Conservation (phyloP, 1,284 basidiomycete genomes). For the Spongispora temasekensis region DNA sequence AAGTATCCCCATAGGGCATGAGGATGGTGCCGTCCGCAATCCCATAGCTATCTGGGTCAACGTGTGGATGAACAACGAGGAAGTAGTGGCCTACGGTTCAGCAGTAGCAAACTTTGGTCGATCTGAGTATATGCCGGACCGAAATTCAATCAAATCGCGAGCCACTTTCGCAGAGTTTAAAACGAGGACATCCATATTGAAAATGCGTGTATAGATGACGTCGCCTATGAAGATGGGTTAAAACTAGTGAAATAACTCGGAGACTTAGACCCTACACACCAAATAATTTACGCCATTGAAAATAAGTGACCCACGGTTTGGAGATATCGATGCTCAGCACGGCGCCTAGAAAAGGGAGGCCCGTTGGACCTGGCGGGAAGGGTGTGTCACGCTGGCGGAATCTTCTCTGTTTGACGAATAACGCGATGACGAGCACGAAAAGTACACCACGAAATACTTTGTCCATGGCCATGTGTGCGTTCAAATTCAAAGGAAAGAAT, state of each 20-base stretch:
- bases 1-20: constrained; percentile 29
- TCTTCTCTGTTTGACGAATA: neutral
- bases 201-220: constrained; percentile 22
- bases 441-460: constrained; percentile 2
- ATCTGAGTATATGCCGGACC: constrained; percentile 31
- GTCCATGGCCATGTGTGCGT: constrained; percentile 6
- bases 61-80: neutral
- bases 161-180: constrained; percentile 29
- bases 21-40: constrained; percentile 26
- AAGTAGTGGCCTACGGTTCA: constrained; percentile 13
- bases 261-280: constrained; percentile 11
- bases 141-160: constrained; percentile 23
- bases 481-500: neutral
- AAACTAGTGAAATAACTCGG: neutral
- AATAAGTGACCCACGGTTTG: constrained; percentile 30
- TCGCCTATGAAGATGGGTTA: constrained; percentile 17
- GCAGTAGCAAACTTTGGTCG: constrained; percentile 24
- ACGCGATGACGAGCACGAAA: constrained; percentile 18
- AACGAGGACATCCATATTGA: constrained; percentile 26
- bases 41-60: constrained; percentile 22
- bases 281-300: constrained; percentile 25
- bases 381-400: neutral
- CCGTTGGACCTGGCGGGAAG: constrained; percentile 29
- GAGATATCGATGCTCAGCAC: constrained; percentile 22
- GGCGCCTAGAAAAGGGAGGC: constrained; percentile 26